Percentiles rank a stretch among this genome's conserved stretches.
Evolutionary conservation across 306 rosid genomes (phyloP).

Genomic region (Ormosia emarginata): DNA sequence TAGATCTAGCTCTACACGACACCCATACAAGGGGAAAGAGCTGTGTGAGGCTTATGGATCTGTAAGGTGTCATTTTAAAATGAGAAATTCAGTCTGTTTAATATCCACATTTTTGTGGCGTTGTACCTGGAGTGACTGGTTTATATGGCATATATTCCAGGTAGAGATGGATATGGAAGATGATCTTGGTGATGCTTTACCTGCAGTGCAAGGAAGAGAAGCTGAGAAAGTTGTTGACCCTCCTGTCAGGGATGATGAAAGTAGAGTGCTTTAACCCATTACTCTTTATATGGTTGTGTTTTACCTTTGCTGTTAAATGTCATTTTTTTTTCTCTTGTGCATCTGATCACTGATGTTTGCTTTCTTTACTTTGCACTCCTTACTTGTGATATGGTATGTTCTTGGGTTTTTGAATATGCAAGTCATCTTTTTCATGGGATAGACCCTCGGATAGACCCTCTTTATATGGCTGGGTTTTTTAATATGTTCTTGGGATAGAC

Average conservation of each 20-base stretch:
- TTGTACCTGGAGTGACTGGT: conserved; percentile 1
- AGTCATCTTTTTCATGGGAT: neutral
- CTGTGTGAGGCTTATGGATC: neutral
- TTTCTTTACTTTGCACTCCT: neutral
- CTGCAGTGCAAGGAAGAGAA: conserved; percentile 49
- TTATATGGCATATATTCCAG: conserved; percentile 43
- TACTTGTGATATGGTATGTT: neutral
- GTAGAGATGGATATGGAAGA: conserved; percentile 99
- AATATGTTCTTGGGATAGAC: no score
- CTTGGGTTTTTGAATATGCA: neutral
- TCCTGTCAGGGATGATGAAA: conserved; percentile 37
- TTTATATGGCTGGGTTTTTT: no score
- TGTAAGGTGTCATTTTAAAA: neutral
- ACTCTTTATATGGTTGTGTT: conserved; percentile 4
- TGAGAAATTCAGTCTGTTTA: neutral
- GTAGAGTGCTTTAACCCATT: conserved; percentile 32
- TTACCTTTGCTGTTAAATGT: neutral
- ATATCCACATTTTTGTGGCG: neutral
- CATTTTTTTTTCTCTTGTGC: neutral
- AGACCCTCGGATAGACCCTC: no score
- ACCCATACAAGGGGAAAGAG: neutral
- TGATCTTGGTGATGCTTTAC: conserved; percentile 41
- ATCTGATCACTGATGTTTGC: conserved; percentile 4
- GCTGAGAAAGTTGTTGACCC: conserved; percentile 41
- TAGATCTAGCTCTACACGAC: neutral